A percentile compares a stretch with the other conserved stretches of the same genome.
These are phyloP conservation scores for Lentinus brumalis DNA, from an alignment of 768 basidiomycete species.

Conservation along the genomic window DNA sequence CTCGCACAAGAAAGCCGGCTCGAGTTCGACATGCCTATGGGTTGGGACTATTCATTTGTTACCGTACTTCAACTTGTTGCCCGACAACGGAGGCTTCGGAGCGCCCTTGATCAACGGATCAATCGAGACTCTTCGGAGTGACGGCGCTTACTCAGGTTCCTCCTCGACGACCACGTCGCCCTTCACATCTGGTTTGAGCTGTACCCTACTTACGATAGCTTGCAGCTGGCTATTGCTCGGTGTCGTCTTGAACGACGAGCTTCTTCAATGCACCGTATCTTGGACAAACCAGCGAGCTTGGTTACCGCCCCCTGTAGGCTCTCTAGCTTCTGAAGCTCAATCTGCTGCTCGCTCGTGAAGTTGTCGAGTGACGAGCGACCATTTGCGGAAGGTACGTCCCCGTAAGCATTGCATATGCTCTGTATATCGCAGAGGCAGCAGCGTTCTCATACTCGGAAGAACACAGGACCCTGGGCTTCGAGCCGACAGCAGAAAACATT, in stretches of 20 bases:
- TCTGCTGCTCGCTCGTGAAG: constrained; percentile 29
- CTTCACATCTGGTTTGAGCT: too few relatives aligned
- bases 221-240: too few relatives aligned
- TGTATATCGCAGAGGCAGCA: constrained; percentile 14
- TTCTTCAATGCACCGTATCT: constrained; percentile 3
- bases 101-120: too few relatives aligned
- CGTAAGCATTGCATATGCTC: constrained; percentile 7
- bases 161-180: too few relatives aligned
- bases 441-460: constrained; percentile 24
- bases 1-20: too few relatives aligned
- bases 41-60: too few relatives aligned
- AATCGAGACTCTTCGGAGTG: too few relatives aligned
- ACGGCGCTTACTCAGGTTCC: too few relatives aligned
- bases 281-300: constrained; percentile 24
- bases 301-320: constrained; percentile 30
- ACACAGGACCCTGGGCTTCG: constrained; percentile 23
- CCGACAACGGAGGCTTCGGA: too few relatives aligned
- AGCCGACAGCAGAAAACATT: constrained; percentile 21
- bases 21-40: too few relatives aligned
- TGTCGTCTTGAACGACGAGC: not conserved
- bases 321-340: too few relatives aligned
- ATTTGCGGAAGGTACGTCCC: not conserved
- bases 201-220: too few relatives aligned
- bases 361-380: constrained; percentile 24
- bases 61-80: not conserved